Evolutionary conservation across 805 yeast species (phyloP).

Genomic region (Nakazawaea ambrosiae): DNA sequence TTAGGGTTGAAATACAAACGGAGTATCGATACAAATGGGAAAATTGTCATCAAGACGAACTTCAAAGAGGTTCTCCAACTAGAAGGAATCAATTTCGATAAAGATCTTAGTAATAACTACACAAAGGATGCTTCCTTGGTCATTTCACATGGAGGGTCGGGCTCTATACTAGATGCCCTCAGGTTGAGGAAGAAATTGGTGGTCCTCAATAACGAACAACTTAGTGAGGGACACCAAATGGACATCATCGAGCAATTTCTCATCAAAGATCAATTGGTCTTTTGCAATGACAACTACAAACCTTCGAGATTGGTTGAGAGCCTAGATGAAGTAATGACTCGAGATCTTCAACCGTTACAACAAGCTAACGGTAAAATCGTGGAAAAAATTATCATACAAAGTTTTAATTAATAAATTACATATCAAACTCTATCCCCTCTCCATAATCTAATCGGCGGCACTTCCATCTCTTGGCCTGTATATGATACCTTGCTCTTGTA

Average conservation of each 20-base stretch:
- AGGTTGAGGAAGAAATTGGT: constrained; percentile 50
- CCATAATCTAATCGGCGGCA: constrained; percentile 51
- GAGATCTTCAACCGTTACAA: background rate
- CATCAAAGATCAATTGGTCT: constrained; percentile 3
- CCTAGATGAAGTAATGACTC: background rate
- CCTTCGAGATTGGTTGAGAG: background rate
- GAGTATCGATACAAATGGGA: background rate
- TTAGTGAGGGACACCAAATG: constrained; percentile 85
- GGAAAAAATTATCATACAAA: constrained; percentile 3
- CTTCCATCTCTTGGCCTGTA: constrained; percentile 96
- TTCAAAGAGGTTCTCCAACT: constrained; percentile 19
- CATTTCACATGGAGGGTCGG: constrained; percentile 88
- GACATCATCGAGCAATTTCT: constrained; percentile 37
- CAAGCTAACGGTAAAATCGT: constrained; percentile 6
- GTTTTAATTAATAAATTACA: background rate
- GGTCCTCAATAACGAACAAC: constrained; percentile 59
- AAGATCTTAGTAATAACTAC: constrained; percentile 29
- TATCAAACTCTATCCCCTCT: too few species aligned
- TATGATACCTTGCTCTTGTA: constrained; percentile 67
- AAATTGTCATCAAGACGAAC: background rate
- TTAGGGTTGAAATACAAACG: constrained; percentile 1
- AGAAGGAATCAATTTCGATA: constrained; percentile 40
- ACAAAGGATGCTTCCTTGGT: constrained; percentile 50
- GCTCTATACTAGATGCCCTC: constrained; percentile 78
- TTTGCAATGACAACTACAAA: constrained; percentile 5